Base-by-base conservation (phyloP, 1,139 yeast species). In the Saccharomycopsis crataegensis region DNA sequence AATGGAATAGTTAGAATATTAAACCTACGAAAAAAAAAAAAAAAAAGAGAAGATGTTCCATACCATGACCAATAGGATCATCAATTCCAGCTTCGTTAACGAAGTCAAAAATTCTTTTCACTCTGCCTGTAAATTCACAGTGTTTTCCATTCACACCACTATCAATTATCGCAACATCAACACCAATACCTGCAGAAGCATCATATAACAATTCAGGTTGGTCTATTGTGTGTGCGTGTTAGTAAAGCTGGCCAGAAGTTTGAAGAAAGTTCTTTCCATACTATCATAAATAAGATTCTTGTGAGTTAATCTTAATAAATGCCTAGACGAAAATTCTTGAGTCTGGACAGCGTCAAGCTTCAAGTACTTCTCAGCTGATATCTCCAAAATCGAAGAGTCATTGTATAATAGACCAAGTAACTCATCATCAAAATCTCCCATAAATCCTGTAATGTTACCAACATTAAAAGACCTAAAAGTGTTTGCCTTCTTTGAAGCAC, bases 91-190 rank as follows among this genome's bases (percentile, higher is more conserved):
- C 79, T 62, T 83, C 86, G 0, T 71, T 73, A n/a, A 53, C 50
- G 41, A 44, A 53, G 14, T 71, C 63, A 54, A 73, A 73, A 36
- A 86, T 69, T 0, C 95, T 94, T 1, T 94, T 84, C 65, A 90
- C 98, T 71, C 99, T 86, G 58, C 96, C 96, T 52, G 77, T 90
- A 65, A 91, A 90, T 65, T 90, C 96, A 53, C 73, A 78, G 70
- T 90, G 97, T 57, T 78, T 74, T 54, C 84, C 74, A 65, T 86
- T 86, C 69, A 91, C 79, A 73, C 98, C 98, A 49, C 97, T 91
- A 72, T 91, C 98, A 64, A 91, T 84, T 57, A 91, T 86, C 54
- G 73, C 72, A n/a, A 96, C 82, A 49, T 95, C 89, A 57, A 91
- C 96, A 67, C 96, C 98, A 34, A 49, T 80, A 62, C 98, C 98